Evolutionary conservation across 345 rosid species (phyloP).

Genomic region (Jatropha curcas): DNA sequence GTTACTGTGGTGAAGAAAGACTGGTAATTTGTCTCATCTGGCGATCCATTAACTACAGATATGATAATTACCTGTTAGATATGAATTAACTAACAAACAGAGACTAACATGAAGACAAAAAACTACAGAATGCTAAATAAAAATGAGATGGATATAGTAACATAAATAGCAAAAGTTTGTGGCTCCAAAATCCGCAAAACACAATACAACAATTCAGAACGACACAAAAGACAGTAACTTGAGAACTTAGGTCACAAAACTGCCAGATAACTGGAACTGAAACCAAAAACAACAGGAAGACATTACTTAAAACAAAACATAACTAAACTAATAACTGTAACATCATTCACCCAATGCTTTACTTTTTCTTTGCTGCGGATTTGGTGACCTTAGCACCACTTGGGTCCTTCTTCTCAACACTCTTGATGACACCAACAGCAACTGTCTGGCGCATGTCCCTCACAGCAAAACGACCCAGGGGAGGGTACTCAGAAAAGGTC

Average conservation of each 20-base stretch:
- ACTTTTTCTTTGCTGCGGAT: conserved; percentile 38
- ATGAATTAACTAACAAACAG: too few species aligned
- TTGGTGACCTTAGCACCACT: conserved; percentile 44
- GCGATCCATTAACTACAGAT: too few species aligned
- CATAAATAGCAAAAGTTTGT: too few species aligned
- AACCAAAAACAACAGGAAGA: neutral
- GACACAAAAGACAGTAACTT: neutral
- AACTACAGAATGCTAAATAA: too few species aligned
- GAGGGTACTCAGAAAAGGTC: conserved; percentile 40
- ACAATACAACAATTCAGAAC: too few species aligned
- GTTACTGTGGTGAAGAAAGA: too few species aligned
- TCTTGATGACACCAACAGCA: conserved; percentile 47
- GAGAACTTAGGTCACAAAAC: neutral
- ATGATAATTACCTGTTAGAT: too few species aligned
- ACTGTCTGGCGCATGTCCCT: conserved; percentile 48
- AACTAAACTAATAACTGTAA: neutral
- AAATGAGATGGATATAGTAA: too few species aligned
- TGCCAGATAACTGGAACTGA: neutral
- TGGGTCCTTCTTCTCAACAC: conserved; percentile 44
- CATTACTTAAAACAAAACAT: neutral
- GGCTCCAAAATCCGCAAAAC: too few species aligned
- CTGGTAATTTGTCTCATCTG: too few species aligned
- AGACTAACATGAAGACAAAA: too few species aligned
- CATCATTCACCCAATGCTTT: neutral
- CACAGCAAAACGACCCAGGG: conserved; percentile 43